Evolutionary conservation across 2,329 filamentous ascomycete species (phyloP).

Genomic region (Xylariales sp.): DNA sequence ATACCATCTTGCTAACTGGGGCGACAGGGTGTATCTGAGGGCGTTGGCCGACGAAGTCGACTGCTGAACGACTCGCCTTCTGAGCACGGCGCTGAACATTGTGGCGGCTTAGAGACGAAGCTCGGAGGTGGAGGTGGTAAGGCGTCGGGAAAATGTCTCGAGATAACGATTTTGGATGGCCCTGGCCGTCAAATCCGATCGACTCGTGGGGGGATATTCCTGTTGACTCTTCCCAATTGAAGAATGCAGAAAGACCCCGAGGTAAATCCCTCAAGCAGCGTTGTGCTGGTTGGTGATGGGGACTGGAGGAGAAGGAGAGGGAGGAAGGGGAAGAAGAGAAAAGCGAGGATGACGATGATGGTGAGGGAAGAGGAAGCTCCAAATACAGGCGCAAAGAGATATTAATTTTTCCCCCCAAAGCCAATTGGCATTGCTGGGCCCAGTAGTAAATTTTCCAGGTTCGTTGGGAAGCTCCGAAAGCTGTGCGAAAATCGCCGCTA

Average conservation of each 20-base stretch:
- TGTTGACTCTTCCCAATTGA: too few species aligned
- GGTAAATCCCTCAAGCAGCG: too few species aligned
- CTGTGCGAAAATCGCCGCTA: slow-evolving; percentile 3
- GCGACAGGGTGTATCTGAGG: slow-evolving; percentile 39
- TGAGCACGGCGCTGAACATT: slow-evolving; percentile 61
- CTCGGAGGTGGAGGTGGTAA: slow-evolving; percentile 15
- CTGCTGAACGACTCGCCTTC: slow-evolving; percentile 57
- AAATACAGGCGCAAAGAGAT: too few species aligned
- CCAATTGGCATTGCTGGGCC: slow-evolving; percentile 6
- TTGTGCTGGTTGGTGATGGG: too few species aligned
- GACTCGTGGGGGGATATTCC: too few species aligned
- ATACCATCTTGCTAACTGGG: slow-evolving; percentile 56
- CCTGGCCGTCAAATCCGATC: too few species aligned
- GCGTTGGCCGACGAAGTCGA: slow-evolving; percentile 45
- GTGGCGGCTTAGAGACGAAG: slow-evolving; percentile 20
- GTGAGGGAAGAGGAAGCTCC: slow-evolving; percentile 1
- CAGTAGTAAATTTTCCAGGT: slow-evolving; percentile 1
- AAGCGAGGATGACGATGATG: slow-evolving; percentile 5
- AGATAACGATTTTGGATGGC: neutral
- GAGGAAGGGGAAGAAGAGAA: slow-evolving; percentile 2
- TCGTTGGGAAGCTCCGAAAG: slow-evolving; percentile 8
- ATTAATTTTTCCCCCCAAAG: too few species aligned
- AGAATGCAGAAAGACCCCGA: too few species aligned
- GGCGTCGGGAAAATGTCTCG: slow-evolving; percentile 12
- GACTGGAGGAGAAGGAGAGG: slow-evolving; percentile 19